Percentiles rank a stretch among this genome's conserved stretches.
These are phyloP conservation scores for Citrullus colocynthis DNA, from an alignment of 306 rosid genomes.

Conservation along the genomic window DNA sequence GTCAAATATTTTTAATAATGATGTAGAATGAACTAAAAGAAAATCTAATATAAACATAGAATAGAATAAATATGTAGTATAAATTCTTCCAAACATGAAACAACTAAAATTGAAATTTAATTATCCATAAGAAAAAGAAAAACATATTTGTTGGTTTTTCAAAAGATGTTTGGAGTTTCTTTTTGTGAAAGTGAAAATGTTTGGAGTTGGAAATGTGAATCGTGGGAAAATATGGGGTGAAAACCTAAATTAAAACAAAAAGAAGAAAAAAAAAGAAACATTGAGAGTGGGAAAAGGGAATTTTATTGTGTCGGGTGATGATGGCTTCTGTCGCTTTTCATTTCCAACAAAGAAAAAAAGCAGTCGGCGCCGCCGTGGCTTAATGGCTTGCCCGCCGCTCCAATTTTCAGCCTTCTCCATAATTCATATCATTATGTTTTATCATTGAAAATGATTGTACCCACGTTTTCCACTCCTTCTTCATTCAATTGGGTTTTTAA, in stretches of 20 bases:
- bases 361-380: constrained; percentile 9
- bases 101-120: too few species aligned
- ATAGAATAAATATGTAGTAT: too few species aligned
- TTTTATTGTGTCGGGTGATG: neutral
- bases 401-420: neutral
- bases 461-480: neutral
- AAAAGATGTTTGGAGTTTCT: too few species aligned
- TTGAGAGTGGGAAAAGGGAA: neutral
- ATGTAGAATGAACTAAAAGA: too few species aligned
- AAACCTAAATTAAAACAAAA: neutral
- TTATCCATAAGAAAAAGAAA: too few species aligned
- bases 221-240: neutral
- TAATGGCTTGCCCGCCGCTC: neutral
- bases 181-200: too few species aligned
- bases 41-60: too few species aligned
- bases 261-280: neutral
- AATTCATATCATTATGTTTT: neutral
- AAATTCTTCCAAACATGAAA: too few species aligned
- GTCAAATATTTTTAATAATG: too few species aligned
- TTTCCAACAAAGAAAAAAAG: neutral
- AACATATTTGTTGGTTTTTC: too few species aligned
- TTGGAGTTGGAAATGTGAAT: neutral
- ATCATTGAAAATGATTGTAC: neutral
- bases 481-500: too few species aligned
- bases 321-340: neutral